Conservation (phyloP, 2,329 filamentous ascomycete genomes). For the Akanthomyces lecanii region DNA sequence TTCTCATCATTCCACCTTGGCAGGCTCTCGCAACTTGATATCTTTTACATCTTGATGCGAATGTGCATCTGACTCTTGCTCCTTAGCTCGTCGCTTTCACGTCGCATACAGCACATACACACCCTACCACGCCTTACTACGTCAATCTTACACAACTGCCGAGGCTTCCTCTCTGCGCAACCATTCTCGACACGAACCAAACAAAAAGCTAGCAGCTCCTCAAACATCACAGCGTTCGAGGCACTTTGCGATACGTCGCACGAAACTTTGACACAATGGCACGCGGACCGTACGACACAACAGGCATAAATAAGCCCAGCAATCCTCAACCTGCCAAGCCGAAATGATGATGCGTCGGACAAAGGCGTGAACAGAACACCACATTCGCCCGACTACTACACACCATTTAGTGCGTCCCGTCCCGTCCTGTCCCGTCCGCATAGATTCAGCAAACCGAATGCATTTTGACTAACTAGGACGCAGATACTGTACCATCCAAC, state of each 20-base stretch:
- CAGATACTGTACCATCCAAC: conserved; percentile 13
- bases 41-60: neutral
- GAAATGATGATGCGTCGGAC: conserved; percentile 4
- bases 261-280: conserved; percentile 9
- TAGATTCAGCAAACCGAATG: no score
- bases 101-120: neutral
- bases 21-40: neutral
- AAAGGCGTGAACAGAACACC: neutral
- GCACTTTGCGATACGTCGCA: neutral
- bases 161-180: neutral
- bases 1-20: conserved; percentile 2
- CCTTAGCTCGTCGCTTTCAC: neutral
- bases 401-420: conserved; percentile 1
- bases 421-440: neutral
- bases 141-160: neutral
- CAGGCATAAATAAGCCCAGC: conserved; percentile 17
- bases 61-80: conserved; percentile 3
- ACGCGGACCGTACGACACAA: conserved; percentile 18
- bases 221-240: neutral
- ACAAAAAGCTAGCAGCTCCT: neutral
- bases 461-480: neutral
- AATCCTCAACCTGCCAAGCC: conserved; percentile 16
- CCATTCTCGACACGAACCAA: neutral
- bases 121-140: neutral
- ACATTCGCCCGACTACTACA: neutral